Conservation (phyloP, 2,329 filamentous ascomycete genomes). For the Arthrobotrys pseudoclavata region DNA sequence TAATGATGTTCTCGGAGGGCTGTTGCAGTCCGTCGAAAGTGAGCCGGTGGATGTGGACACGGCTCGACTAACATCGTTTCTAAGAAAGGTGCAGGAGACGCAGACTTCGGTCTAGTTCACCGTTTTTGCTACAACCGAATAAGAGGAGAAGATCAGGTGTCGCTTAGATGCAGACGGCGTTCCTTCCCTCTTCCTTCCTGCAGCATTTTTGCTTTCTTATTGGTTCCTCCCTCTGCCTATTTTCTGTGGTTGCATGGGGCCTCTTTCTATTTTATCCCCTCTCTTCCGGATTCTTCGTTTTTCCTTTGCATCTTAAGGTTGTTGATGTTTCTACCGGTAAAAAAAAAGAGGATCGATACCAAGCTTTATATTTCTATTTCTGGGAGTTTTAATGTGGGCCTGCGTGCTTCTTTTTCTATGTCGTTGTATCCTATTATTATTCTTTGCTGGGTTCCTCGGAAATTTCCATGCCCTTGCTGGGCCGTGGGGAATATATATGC, state of each 20-base stretch:
- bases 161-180: conserved; percentile 33
- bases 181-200: background rate
- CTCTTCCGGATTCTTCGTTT: conserved; percentile 1
- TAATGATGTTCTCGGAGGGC: conserved; percentile 81
- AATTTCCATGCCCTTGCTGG: background rate
- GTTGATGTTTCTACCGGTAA: conserved; percentile 31
- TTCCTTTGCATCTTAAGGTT: conserved; percentile 36
- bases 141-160: conserved; percentile 2
- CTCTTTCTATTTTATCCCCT: background rate
- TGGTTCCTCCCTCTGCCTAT: conserved; percentile 3
- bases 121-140: conserved; percentile 1
- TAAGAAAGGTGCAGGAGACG: conserved; percentile 80
- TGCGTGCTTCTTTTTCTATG: conserved; percentile 17
- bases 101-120: conserved; percentile 45
- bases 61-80: conserved; percentile 80
- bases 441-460: background rate
- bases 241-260: conserved; percentile 8
- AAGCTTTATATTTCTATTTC: conserved; percentile 35
- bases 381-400: conserved; percentile 43
- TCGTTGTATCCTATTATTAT: conserved; percentile 25
- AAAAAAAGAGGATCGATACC: conserved; percentile 52
- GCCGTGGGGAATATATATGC: conserved; percentile 9
- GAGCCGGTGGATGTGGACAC: conserved; percentile 83
- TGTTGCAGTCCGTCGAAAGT: conserved; percentile 90
- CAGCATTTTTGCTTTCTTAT: background rate